A percentile compares a stretch with the other conserved stretches of the same genome.
These are phyloP conservation scores for Avena sativa DNA, from an alignment of 176 grass and related monocot species.

Conservation along the genomic window DNA sequence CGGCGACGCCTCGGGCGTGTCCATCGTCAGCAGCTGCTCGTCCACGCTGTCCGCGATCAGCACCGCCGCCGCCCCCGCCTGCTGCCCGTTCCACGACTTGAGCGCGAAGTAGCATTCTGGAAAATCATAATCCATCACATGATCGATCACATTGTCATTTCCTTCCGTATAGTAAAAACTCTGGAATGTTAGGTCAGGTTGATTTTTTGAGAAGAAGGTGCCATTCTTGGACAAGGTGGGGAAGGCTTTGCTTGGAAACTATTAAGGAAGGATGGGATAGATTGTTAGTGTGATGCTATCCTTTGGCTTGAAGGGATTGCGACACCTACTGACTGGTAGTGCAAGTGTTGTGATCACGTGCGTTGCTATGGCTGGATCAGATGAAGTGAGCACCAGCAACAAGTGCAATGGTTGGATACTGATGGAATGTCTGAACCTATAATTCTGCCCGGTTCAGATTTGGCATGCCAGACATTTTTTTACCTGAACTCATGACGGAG, in stretches of 20 bases:
- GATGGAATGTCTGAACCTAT: background rate
- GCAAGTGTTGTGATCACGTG: constrained; percentile 10
- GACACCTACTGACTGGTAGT: constrained; percentile 39
- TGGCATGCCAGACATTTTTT: background rate
- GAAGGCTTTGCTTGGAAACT: constrained; percentile 34
- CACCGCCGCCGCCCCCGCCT: constrained; percentile 78
- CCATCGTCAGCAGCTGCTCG: constrained; percentile 95
- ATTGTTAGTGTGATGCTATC: background rate
- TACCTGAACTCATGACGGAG: background rate
- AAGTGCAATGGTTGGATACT: background rate
- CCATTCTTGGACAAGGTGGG: background rate
- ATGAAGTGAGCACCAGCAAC: constrained; percentile 5
- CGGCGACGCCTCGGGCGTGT: constrained; percentile 64
- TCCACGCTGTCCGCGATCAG: constrained; percentile 77
- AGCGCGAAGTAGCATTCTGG: constrained; percentile 90
- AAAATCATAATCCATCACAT: no score
- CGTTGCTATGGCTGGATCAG: constrained; percentile 18
- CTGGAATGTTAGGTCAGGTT: background rate
- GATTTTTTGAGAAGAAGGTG: background rate
- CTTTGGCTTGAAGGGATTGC: constrained; percentile 49
- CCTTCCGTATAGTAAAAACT: no score
- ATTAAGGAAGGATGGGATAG: background rate
- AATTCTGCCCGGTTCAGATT: background rate
- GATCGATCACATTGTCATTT: background rate
- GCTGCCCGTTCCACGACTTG: constrained; percentile 95